Evolutionary conservation across 148 eudicot genomes (phyloP).

Genomic region (Chenopodium berlandieri): DNA sequence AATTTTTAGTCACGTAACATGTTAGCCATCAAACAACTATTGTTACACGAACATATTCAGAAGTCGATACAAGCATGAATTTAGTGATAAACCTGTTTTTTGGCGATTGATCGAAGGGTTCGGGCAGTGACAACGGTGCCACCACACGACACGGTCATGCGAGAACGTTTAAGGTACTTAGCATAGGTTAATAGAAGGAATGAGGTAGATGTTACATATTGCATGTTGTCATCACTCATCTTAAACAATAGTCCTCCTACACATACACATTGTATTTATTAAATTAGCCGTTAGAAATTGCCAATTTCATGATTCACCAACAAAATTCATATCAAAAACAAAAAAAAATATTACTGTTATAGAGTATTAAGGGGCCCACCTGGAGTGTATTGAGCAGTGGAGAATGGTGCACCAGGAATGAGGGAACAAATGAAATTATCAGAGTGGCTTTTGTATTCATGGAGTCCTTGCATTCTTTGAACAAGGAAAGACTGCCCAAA

Average conservation of each 20-base stretch:
- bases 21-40: background rate
- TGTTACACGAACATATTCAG: too few relatives aligned
- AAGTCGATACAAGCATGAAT: too few relatives aligned
- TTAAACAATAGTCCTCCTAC: slow-evolving; percentile 72
- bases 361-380: slow-evolving; percentile 29
- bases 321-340: background rate
- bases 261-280: background rate
- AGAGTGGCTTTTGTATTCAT: slow-evolving; percentile 68
- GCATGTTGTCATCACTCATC: slow-evolving; percentile 71
- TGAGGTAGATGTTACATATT: slow-evolving; percentile 79
- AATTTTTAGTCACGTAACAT: too few relatives aligned
- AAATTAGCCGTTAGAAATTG: slow-evolving; percentile 15
- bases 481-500: slow-evolving; percentile 57
- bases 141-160: slow-evolving; percentile 59
- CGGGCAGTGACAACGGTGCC: slow-evolving; percentile 45
- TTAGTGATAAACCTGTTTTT: slow-evolving; percentile 45
- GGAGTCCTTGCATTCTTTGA: slow-evolving; percentile 54
- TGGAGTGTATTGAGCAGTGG: slow-evolving; percentile 72
- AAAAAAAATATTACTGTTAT: background rate
- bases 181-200: slow-evolving; percentile 77
- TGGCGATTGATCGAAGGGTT: slow-evolving; percentile 58
- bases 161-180: slow-evolving; percentile 63
- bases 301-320: slow-evolving; percentile 5
- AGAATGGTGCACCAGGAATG: slow-evolving; percentile 63
- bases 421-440: slow-evolving; percentile 77